phyloP scores from a whole-genome alignment of 768 basidiomycete species.

The Phlebiopsis flavidoalba region DNA sequence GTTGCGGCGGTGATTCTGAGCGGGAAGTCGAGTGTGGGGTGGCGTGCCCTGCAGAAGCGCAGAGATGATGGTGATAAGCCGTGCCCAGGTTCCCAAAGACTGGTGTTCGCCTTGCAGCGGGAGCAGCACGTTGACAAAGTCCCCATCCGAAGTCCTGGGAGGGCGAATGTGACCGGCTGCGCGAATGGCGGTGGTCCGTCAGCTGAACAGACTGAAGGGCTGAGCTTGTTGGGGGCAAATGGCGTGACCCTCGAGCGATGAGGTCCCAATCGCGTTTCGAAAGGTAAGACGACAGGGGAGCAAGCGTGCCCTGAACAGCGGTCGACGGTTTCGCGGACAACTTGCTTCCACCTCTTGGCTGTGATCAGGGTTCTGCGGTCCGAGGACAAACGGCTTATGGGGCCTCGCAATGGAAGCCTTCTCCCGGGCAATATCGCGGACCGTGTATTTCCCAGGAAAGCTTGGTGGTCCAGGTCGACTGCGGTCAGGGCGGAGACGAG shows the following conservation, averaged over 20 bases:
- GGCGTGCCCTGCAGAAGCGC: conserved; percentile 32
- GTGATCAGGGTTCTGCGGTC: conserved; percentile 40
- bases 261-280: conserved; percentile 29
- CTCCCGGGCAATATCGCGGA: conserved; percentile 70
- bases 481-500: conserved; percentile 78
- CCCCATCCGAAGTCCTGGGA: not conserved
- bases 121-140: conserved; percentile 29
- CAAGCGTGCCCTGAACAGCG: conserved; percentile 35
- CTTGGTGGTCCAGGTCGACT: conserved; percentile 92
- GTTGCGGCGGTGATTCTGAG: conserved; percentile 44
- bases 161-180: conserved; percentile 34
- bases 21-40: conserved; percentile 12
- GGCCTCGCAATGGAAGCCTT: conserved; percentile 77
- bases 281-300: conserved; percentile 28
- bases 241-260: conserved; percentile 28
- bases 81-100: conserved; percentile 51
- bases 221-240: conserved; percentile 28
- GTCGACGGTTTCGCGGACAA: conserved; percentile 39
- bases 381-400: conserved; percentile 61
- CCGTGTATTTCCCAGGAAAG: conserved; percentile 77
- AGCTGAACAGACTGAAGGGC: conserved; percentile 29
- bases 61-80: conserved; percentile 67
- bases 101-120: conserved; percentile 82
- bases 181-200: conserved; percentile 40
- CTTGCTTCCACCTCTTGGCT: conserved; percentile 41